Evolutionary conservation across 2,329 filamentous ascomycete genomes (phyloP).

Genomic region (Pseudogymnoascus sp.): DNA sequence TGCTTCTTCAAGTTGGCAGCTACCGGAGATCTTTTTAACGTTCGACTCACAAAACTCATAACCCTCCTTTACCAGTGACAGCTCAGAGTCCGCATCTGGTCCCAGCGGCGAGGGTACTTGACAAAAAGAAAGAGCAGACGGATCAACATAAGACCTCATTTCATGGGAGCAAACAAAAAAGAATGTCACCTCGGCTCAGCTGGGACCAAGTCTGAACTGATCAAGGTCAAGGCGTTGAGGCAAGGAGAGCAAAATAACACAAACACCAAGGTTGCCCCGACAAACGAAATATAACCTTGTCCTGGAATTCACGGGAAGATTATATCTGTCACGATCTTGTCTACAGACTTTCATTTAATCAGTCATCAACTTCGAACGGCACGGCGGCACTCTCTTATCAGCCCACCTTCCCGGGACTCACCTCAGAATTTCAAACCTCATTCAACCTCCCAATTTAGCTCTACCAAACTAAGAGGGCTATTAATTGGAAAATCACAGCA

Average conservation of each 20-base stretch:
- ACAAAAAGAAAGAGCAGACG: background rate
- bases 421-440: background rate
- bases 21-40: background rate
- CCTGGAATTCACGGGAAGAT: background rate
- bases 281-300: background rate
- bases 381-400: background rate
- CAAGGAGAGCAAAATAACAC: background rate
- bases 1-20: background rate
- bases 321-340: background rate
- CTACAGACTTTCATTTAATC: background rate
- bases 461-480: background rate
- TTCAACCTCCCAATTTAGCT: background rate
- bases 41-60: background rate
- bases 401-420: background rate
- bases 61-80: background rate
- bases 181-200: background rate
- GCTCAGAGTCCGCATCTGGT: background rate
- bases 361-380: background rate
- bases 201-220: background rate
- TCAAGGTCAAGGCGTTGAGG: background rate
- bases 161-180: slow-evolving; percentile 1
- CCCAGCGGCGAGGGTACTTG: background rate
- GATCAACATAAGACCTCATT: background rate
- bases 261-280: background rate
- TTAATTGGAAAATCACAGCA: background rate